phyloP scores from a whole-genome alignment of 2,329 filamentous ascomycete species.

The Zarea fungicola region DNA sequence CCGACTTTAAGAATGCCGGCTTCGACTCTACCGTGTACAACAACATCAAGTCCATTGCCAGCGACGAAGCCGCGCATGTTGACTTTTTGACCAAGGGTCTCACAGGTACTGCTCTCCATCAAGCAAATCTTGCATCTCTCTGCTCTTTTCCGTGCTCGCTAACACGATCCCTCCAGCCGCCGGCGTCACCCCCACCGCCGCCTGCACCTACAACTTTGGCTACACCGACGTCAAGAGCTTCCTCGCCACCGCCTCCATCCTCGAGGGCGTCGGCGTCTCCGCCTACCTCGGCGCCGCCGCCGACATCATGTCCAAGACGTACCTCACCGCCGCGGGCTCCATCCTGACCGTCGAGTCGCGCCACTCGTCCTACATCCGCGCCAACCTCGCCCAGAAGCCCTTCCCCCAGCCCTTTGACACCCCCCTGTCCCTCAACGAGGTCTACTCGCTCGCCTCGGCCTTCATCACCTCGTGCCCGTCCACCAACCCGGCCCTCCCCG shows the following conservation, averaged over 20 bases:
- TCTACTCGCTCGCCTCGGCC: slow-evolving; percentile 67
- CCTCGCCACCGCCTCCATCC: slow-evolving; percentile 62
- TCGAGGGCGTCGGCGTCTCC: slow-evolving; percentile 70
- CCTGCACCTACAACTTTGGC: slow-evolving; percentile 68
- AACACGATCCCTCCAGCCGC: slow-evolving; percentile 56
- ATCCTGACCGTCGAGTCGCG: slow-evolving; percentile 70
- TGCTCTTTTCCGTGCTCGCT: slow-evolving; percentile 30
- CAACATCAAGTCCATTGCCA: slow-evolving; percentile 57
- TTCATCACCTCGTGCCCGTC: slow-evolving; percentile 68
- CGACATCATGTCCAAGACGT: slow-evolving; percentile 51
- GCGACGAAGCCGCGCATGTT: slow-evolving; percentile 51
- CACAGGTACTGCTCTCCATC: slow-evolving; percentile 19
- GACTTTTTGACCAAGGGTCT: slow-evolving; percentile 24
- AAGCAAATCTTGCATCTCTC: neutral
- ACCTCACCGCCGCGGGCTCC: slow-evolving; percentile 61
- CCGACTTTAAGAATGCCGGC: slow-evolving; percentile 60
- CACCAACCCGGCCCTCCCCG: slow-evolving; percentile 56
- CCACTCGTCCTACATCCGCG: slow-evolving; percentile 68
- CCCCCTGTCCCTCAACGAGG: slow-evolving; percentile 59
- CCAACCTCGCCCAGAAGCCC: slow-evolving; percentile 50
- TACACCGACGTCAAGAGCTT: slow-evolving; percentile 62
- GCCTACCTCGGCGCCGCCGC: slow-evolving; percentile 68
- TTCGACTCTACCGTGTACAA: slow-evolving; percentile 49
- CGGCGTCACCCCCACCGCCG: slow-evolving; percentile 60
- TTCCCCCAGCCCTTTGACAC: slow-evolving; percentile 67